phyloP scores from a whole-genome alignment of 768 basidiomycete genomes.

The Coprinellus micaceus region DNA sequence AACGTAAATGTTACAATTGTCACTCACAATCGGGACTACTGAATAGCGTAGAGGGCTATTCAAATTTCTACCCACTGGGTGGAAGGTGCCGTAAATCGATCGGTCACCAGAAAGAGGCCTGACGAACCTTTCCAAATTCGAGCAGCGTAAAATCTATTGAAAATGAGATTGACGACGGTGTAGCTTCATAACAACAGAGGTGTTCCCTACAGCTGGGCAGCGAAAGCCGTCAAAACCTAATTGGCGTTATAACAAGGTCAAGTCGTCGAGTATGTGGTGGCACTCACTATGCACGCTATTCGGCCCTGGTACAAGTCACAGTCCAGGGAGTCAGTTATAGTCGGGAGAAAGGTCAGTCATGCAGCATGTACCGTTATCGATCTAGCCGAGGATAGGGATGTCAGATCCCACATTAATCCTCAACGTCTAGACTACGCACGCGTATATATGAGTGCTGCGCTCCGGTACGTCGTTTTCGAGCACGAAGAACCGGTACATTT shows the following conservation, averaged over 20 bases:
- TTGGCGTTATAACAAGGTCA: neutral
- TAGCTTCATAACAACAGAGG: no score
- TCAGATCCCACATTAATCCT: neutral
- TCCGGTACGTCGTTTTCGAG: neutral
- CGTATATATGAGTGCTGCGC: neutral
- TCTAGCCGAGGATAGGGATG: neutral
- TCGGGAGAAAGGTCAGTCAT: neutral
- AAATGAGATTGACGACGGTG: no score
- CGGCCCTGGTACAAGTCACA: neutral
- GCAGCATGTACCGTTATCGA: neutral
- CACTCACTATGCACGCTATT: conserved; percentile 5
- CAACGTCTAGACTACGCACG: neutral
- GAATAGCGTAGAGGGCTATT: neutral
- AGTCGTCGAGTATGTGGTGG: neutral
- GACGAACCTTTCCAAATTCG: no score
- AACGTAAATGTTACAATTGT: neutral
- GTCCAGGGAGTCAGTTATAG: no score
- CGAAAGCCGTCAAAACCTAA: neutral
- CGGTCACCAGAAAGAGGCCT: no score
- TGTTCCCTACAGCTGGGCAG: neutral
- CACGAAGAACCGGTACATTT: neutral
- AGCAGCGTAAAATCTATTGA: no score
- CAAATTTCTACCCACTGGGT: neutral
- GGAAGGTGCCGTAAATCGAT: no score
- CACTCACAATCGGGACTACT: neutral